Evolutionary conservation across 2,329 filamentous ascomycete species (phyloP), one percentile per base, ranked within the genome.

Genomic region (Neurospora sp.): DNA sequence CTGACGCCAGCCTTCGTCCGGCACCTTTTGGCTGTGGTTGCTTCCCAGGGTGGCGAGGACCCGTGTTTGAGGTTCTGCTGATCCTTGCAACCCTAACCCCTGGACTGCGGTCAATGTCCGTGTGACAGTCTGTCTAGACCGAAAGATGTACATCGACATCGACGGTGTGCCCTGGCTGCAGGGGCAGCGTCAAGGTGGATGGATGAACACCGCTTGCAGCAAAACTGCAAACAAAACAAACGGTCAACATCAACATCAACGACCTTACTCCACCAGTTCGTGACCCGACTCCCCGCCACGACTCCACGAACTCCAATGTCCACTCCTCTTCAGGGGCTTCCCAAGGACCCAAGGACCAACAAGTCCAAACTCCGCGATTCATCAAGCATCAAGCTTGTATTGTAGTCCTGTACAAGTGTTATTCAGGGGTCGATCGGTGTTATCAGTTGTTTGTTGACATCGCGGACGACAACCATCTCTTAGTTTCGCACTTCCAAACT

Each of bases 171-270:
- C 36, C 8, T 37, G 8, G 10, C 36, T 8, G 12, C 10, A 12
- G 38, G 38, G 38, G 38, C 12, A 12, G 11, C 38, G 12, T 39
- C 6, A 41, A 41, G 4, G 4, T 39, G 2, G 23, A 28, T 28
- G 23, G 23, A 28, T 39, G 4, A 40, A 43, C 17, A 43, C 41
- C 17, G 12, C 17, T 43, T 6, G 15, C 6, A 41, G n/a, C 15
- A 41, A 41, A 17, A 3, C 12, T 3, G 6, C 40, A 17, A 43
- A 43, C 1, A 4, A 8, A 10, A 19, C 0, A 10, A 43, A 43
- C 41, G 41, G 41, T 43, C 41, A 43, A 40, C 12, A 72, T 43
- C 41, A 43, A 40, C 12, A 72, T 72, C 10, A 72, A 76, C 62
- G 15, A 75, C 41, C 41, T 11, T 46, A 46, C 41, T 46, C 41